phyloP scores from a whole-genome alignment of 2,329 filamentous ascomycete genomes.

The Hymenoscyphus albidus region DNA sequence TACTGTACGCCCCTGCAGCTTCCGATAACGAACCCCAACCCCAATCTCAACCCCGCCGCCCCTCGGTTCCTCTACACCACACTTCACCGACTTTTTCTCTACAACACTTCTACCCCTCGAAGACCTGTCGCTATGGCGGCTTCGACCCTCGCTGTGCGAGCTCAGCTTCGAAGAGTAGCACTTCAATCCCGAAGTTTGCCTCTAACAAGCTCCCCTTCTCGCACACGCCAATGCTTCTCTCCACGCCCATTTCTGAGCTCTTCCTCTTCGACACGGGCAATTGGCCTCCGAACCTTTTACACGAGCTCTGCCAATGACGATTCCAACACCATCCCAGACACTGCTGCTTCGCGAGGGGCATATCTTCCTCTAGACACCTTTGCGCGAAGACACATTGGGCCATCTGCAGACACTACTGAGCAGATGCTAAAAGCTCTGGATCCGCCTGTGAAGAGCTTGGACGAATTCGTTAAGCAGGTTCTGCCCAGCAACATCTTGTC shows the following conservation, averaged over 20 bases:
- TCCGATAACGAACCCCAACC: background rate
- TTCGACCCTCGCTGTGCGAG: slow-evolving; percentile 26
- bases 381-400: slow-evolving; percentile 81
- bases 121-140: slow-evolving; percentile 24
- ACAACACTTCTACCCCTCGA: background rate
- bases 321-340: slow-evolving; percentile 21
- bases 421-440: slow-evolving; percentile 79
- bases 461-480: slow-evolving; percentile 81
- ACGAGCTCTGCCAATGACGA: slow-evolving; percentile 33
- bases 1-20: background rate
- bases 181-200: slow-evolving; percentile 18
- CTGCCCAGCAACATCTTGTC: slow-evolving; percentile 77
- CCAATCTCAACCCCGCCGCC: background rate
- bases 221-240: slow-evolving; percentile 26
- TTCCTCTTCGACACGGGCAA: slow-evolving; percentile 11
- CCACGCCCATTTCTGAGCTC: slow-evolving; percentile 21
- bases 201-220: slow-evolving; percentile 14
- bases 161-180: slow-evolving; percentile 24
- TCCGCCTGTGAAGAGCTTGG: slow-evolving; percentile 67
- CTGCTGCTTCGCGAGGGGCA: slow-evolving; percentile 32
- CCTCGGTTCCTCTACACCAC: background rate
- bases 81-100: slow-evolving; percentile 19
- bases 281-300: slow-evolving; percentile 33
- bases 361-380: slow-evolving; percentile 56
- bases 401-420: slow-evolving; percentile 62